phyloP scores from a whole-genome alignment of 2,329 filamentous ascomycete species.

The Dissoconium aciculare region DNA sequence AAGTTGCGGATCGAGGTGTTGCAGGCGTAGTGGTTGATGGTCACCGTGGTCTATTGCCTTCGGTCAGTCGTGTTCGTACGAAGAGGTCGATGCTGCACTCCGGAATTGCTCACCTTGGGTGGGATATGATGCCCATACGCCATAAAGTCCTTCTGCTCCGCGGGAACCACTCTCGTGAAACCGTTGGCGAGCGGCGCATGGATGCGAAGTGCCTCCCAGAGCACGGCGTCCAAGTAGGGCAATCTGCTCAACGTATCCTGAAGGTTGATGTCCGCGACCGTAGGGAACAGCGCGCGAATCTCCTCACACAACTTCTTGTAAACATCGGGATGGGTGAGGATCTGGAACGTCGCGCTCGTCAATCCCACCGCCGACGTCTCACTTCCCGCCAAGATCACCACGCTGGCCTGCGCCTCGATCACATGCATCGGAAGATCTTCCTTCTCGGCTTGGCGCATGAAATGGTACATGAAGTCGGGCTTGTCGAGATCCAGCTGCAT shows the following conservation, averaged over 20 bases:
- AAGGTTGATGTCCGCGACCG: constrained; percentile 17
- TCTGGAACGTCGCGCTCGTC: constrained; percentile 26
- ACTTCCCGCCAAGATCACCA: constrained; percentile 31
- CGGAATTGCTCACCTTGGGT: too few species aligned
- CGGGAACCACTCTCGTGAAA: constrained; percentile 15
- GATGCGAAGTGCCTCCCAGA: constrained; percentile 32
- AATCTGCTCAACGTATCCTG: constrained; percentile 9
- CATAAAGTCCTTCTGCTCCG: constrained; percentile 17
- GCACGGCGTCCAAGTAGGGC: constrained; percentile 29
- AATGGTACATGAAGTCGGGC: constrained; percentile 31
- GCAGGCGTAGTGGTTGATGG: constrained; percentile 15
- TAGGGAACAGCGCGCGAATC: constrained; percentile 27
- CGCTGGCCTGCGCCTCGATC: constrained; percentile 34
- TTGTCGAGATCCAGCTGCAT: constrained; percentile 34
- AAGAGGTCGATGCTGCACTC: constrained; percentile 17
- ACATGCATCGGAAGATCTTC: constrained; percentile 10
- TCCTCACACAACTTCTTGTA: constrained; percentile 29
- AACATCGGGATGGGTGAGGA: constrained; percentile 26
- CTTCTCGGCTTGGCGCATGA: constrained; percentile 17
- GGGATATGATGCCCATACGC: too few species aligned
- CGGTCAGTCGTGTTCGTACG: too few species aligned
- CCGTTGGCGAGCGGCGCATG: constrained; percentile 32
- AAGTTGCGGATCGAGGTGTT: constrained; percentile 17
- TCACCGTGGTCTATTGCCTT: constrained; percentile 16
- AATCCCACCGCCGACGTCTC: constrained; percentile 39